Evolutionary conservation across 148 eudicot species (phyloP).

Genomic region (Salicornia ramosissima): DNA sequence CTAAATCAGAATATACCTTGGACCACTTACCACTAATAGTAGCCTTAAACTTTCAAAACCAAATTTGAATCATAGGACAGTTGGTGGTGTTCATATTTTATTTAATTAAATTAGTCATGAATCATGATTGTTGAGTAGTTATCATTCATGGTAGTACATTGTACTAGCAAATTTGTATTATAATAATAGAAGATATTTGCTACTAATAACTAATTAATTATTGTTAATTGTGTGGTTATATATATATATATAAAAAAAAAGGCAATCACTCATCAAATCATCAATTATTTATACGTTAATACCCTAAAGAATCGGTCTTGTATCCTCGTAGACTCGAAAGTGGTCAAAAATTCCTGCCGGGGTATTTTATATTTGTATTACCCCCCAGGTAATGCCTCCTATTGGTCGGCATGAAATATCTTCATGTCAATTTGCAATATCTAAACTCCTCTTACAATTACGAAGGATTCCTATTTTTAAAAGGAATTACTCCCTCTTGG

Average conservation of each 20-base stretch:
- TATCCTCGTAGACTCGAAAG: slow-evolving; percentile 35
- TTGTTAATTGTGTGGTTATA: too few relatives aligned
- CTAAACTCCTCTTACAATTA: too few relatives aligned
- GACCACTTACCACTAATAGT: slow-evolving; percentile 36
- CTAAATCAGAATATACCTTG: slow-evolving; percentile 27
- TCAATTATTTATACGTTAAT: slow-evolving; percentile 12
- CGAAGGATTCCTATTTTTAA: too few relatives aligned
- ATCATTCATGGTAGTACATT: slow-evolving; percentile 30
- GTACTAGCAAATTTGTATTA: slow-evolving; percentile 9
- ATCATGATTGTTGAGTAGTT: slow-evolving; percentile 24
- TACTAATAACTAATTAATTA: slow-evolving; percentile 17
- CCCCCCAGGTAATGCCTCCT: background rate
- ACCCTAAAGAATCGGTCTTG: slow-evolving; percentile 17
- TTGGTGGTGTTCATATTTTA: background rate
- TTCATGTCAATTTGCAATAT: background rate
- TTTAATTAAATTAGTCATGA: slow-evolving; percentile 4
- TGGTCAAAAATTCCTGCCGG: slow-evolving; percentile 18
- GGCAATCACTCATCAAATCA: slow-evolving; percentile 25
- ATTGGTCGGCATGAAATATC: background rate
- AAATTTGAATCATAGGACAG: slow-evolving; percentile 24
- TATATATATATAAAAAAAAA: too few relatives aligned
- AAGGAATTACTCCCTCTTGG: too few relatives aligned
- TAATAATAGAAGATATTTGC: background rate
- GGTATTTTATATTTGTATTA: background rate
- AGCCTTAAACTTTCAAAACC: slow-evolving; percentile 37